Evolutionary conservation across 495 filamentous ascomycete species (phyloP), one percentile per base, ranked within the genome.

Genomic region (Entonaema liquescens): DNA sequence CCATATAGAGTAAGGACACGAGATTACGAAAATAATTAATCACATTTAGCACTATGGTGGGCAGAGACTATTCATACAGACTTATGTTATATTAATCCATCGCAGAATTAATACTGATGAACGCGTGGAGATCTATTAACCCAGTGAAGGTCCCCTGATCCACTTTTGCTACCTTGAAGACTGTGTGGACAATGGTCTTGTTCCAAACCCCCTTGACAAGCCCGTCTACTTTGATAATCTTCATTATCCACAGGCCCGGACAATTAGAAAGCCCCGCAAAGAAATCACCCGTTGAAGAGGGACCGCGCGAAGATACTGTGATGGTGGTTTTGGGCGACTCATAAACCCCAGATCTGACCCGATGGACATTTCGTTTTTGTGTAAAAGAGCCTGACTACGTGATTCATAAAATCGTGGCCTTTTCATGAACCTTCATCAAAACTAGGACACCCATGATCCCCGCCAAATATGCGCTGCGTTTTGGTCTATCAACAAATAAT

Each of bases 111-210:
- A 31, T 56, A 59, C 44, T 42, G 31, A 54, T 69, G 50, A 54
- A 59, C 31, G 42, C 26, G 35, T 50, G 15, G 57, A 65, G 62
- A 70, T 70, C 55, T 65, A 70, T 65, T 56, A 49, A 56, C 23
- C 28, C 40, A 50, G 19, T 9, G 52, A 31, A 33, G 29, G 9
- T 13, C 36, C 21, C 19, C 56, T n/a, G 33, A 26, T 28, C 42
- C 54, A 57, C 28, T 61, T 64, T 65, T 50, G 17, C 19, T 42
- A 17, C 26, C 42, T 17, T 28, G 21, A 63, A 53, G 15, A 31
- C 33, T 17, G n/a, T 21, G 35, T 49, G 33, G 33, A 70, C 47
- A 19, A 36, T 8, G 31, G 35, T 29, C 19, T 65, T 36, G 33
- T 54, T 17, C 28, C 31, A 23, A 40, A 3, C 62, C 56, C 50